Percentiles rank a stretch among this genome's conserved stretches.
phyloP scores from a whole-genome alignment of 2,329 filamentous ascomycete species.

The Xylaria sp. region DNA sequence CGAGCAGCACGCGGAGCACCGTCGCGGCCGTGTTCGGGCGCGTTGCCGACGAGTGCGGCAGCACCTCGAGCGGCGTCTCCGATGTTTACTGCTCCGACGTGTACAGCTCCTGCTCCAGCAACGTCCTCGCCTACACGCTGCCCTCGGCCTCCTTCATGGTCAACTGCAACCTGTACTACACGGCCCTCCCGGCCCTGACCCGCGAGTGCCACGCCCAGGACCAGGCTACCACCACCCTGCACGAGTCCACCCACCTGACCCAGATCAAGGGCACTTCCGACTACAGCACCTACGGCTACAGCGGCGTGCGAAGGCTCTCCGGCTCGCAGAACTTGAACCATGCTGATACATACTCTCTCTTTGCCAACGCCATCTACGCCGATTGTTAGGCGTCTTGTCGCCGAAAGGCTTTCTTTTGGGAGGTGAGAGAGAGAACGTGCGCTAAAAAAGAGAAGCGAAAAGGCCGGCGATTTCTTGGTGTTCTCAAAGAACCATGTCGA shows the following conservation, averaged over 20 bases:
- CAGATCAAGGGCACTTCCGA: conserved; percentile 49
- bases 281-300: conserved; percentile 39
- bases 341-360: conserved; percentile 58
- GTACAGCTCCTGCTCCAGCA: conserved; percentile 51
- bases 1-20: conserved; percentile 45
- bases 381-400: conserved; percentile 41
- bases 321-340: conserved; percentile 58
- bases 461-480: neutral
- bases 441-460: neutral
- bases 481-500: neutral
- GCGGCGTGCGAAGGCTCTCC: conserved; percentile 52
- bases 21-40: conserved; percentile 55
- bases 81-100: conserved; percentile 62
- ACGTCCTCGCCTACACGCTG: conserved; percentile 64
- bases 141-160: conserved; percentile 57
- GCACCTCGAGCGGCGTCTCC: conserved; percentile 50
- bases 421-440: neutral
- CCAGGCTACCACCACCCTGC: conserved; percentile 65
- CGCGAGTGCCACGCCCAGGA: conserved; percentile 64
- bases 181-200: conserved; percentile 51
- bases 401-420: neutral
- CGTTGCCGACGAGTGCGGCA: conserved; percentile 60
- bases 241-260: conserved; percentile 67
- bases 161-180: conserved; percentile 65
- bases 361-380: conserved; percentile 42